These are phyloP conservation scores for Verruconis gallopava DNA, from an alignment of 2,329 filamentous ascomycete species.

Conservation along the genomic window DNA sequence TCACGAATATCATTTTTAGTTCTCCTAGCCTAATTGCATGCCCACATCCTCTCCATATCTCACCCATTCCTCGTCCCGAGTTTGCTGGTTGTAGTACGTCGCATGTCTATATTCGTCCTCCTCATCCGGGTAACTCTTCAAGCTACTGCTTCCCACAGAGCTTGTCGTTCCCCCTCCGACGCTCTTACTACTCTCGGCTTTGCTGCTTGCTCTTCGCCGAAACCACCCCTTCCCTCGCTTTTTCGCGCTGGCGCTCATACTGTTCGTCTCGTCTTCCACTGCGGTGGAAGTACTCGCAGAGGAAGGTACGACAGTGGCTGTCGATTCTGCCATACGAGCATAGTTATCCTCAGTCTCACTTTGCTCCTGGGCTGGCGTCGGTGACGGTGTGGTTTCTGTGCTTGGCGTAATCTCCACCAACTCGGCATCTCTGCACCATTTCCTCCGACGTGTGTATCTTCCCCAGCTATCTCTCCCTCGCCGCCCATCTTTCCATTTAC, in stretches of 20 bases:
- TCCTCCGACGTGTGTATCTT: constrained; percentile 79
- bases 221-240: constrained; percentile 7
- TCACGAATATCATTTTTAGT: too few species aligned
- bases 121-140: constrained; percentile 14
- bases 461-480: constrained; percentile 84
- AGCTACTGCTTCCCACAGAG: constrained; percentile 15
- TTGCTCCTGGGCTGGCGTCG: constrained; percentile 26
- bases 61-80: constrained; percentile 49
- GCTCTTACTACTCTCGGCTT: constrained; percentile 11
- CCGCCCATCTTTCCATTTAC: constrained; percentile 89
- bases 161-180: constrained; percentile 15
- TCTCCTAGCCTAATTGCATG: constrained; percentile 79
- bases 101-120: constrained; percentile 39
- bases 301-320: constrained; percentile 1
- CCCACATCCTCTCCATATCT: constrained; percentile 72
- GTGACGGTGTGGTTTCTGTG: constrained; percentile 30
- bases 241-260: neutral
- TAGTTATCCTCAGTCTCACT: constrained; percentile 12
- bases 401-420: constrained; percentile 58
- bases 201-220: constrained; percentile 13
- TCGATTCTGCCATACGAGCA: neutral
- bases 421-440: constrained; percentile 95
- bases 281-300: constrained; percentile 2
- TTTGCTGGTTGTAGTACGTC: constrained; percentile 32
- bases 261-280: constrained; percentile 1